A percentile compares a stretch with the other conserved stretches of the same genome.
Conservation (phyloP, 2,329 filamentous ascomycete genomes). For the Neopestalotiopsis clavispora region DNA sequence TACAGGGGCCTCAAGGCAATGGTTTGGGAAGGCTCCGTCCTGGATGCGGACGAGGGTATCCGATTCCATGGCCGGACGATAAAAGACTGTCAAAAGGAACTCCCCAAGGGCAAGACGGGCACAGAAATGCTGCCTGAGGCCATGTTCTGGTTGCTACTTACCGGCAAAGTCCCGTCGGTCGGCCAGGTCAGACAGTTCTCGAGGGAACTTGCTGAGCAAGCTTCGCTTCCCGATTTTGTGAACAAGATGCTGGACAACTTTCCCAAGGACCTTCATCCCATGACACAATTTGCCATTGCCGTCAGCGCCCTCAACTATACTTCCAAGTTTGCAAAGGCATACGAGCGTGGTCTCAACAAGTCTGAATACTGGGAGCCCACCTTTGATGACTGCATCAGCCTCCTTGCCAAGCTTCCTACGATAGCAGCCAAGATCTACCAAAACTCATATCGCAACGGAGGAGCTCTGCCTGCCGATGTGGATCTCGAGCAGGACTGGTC, state of each 20-base stretch:
- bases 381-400: slow-evolving; percentile 91
- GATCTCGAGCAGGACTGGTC: slow-evolving; percentile 93
- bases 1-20: slow-evolving; percentile 84
- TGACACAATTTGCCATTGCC: slow-evolving; percentile 96
- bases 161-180: slow-evolving; percentile 85
- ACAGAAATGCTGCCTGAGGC: slow-evolving; percentile 98
- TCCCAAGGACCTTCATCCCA: slow-evolving; percentile 89
- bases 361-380: slow-evolving; percentile 99
- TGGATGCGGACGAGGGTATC: slow-evolving; percentile 96
- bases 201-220: slow-evolving; percentile 85
- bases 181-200: slow-evolving; percentile 83
- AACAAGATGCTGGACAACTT: slow-evolving; percentile 88
- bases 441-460: slow-evolving; percentile 78
- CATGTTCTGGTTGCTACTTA: slow-evolving; percentile 99
- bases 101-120: slow-evolving; percentile 89
- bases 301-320: slow-evolving; percentile 96
- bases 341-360: slow-evolving; percentile 90
- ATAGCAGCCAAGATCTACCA: slow-evolving; percentile 98
- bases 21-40: slow-evolving; percentile 97
- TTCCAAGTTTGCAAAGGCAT: slow-evolving; percentile 90
- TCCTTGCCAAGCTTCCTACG: slow-evolving; percentile 94
- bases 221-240: slow-evolving; percentile 81
- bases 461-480: slow-evolving; percentile 74
- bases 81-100: slow-evolving; percentile 93
- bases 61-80: slow-evolving; percentile 98